These are phyloP conservation scores for Cystofilobasidium ferigula DNA, from an alignment of 768 basidiomycete genomes.

Conservation along the genomic window DNA sequence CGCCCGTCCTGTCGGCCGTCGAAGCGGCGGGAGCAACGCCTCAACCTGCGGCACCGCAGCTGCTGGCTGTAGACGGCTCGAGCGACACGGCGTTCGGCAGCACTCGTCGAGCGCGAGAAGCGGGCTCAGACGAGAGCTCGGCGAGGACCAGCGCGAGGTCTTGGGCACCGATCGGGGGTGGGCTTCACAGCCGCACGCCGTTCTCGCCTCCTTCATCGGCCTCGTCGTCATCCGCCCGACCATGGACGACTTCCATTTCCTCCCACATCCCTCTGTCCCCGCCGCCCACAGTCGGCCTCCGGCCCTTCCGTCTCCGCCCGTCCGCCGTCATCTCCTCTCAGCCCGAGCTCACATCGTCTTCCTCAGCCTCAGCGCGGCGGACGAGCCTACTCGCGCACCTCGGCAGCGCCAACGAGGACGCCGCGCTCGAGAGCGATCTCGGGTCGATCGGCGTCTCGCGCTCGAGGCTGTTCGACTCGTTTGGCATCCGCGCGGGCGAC, in stretches of 20 bases:
- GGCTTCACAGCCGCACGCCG: no score
- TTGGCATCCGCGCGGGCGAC: background rate
- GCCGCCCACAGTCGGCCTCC: background rate
- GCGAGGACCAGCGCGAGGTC: background rate
- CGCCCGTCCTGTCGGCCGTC: background rate
- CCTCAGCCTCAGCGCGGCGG: background rate
- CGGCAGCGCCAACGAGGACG: background rate
- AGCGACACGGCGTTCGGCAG: no score
- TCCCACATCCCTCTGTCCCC: background rate
- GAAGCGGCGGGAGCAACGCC: background rate
- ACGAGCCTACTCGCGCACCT: background rate
- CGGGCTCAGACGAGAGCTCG: no score
- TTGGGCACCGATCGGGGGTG: background rate
- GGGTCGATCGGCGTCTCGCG: background rate
- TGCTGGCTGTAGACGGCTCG: no score
- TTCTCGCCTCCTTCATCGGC: background rate
- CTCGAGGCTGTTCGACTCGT: no score
- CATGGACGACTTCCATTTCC: background rate
- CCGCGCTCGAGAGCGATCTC: background rate
- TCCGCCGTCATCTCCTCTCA: background rate
- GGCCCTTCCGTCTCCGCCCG: background rate
- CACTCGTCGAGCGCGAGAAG: no score
- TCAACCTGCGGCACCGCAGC: no score
- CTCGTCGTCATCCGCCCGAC: background rate
- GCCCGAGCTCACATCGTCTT: background rate